Evolutionary conservation across 495 filamentous ascomycete species (phyloP), one percentile per base, ranked within the genome.

Genomic region (Penicillium simplicissimum): DNA sequence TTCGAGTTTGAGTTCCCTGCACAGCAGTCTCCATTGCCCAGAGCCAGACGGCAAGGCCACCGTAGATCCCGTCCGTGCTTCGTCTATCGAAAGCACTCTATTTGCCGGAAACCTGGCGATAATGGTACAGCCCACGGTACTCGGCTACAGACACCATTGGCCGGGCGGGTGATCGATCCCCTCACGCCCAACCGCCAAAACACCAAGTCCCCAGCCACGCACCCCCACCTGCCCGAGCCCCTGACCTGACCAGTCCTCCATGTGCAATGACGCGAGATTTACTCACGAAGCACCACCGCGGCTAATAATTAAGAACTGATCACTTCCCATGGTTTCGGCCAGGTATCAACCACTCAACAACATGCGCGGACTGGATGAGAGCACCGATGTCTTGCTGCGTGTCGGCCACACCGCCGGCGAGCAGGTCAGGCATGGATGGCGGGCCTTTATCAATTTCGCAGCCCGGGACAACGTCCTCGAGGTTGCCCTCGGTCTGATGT

Each of bases 401-500:
- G 64, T 74, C 13, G 68, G 72, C 42, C 71, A 76, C 13, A 69
- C 70, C n/a, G 74, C 72, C 23, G 58, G 68, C 47, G 67, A 71
- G 21, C 71, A 66, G 51, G 67, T 78, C 14, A 76, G 70, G 43
- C 76, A 78, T 57, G 64, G 84, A 52, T 87, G 83, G 77, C 70
- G 80, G 21, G 84, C 85, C 34, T 92, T 92, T 72, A 69, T 86
- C 31, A 87, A 89, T 56, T 92, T 90, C 61, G 88, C 87, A 8
- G 82, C 90, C 31, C 82, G 86, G 51, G 89, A 90, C 58, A 92
- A 92, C 61, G 87, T 92, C 35, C 81, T 92, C 28, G 87, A 90
- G 69, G 87, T 92, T 45, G 89, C 89, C 14, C 84, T 90, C 47
- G 89, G 89, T 64, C 78, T 92, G 73, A 91, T 92, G 87, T 89